Conservation (phyloP, 768 basidiomycete species). For the Rubroboletus satanas region DNA sequence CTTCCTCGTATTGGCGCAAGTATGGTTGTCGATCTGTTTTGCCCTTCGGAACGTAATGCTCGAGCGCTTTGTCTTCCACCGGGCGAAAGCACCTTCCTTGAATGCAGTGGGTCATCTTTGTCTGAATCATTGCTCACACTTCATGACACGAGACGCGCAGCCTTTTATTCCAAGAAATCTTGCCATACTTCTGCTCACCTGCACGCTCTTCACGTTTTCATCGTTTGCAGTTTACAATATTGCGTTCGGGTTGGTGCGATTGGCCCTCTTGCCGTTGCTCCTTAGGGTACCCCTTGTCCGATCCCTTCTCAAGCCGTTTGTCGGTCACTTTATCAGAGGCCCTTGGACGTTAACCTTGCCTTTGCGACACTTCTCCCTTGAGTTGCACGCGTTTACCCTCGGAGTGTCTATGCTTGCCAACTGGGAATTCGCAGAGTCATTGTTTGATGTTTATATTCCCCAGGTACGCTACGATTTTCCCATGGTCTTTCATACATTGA, state of each 20-base stretch:
- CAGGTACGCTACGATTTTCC: conserved; percentile 38
- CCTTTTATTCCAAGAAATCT: conserved; percentile 22
- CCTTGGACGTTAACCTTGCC: conserved; percentile 53
- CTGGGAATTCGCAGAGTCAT: conserved; percentile 61
- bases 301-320: conserved; percentile 52
- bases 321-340: conserved; percentile 58
- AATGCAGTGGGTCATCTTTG: conserved; percentile 17
- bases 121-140: neutral
- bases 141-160: conserved; percentile 5
- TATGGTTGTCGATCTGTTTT: conserved; percentile 44
- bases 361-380: conserved; percentile 40
- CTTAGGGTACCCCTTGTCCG: conserved; percentile 53
- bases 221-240: conserved; percentile 39
- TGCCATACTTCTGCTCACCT: conserved; percentile 32
- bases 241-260: conserved; percentile 44
- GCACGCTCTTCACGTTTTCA: conserved; percentile 39
- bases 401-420: conserved; percentile 47
- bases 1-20: conserved; percentile 55
- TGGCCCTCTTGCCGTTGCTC: conserved; percentile 47
- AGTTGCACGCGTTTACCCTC: conserved; percentile 48
- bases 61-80: conserved; percentile 54
- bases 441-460: conserved; percentile 58
- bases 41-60: conserved; percentile 56
- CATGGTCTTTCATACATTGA: neutral
- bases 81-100: conserved; percentile 28